Percentiles rank a stretch among this genome's conserved stretches.
Conservation (phyloP, 495 filamentous ascomycete species). For the Staphylotrichum longicolle region DNA sequence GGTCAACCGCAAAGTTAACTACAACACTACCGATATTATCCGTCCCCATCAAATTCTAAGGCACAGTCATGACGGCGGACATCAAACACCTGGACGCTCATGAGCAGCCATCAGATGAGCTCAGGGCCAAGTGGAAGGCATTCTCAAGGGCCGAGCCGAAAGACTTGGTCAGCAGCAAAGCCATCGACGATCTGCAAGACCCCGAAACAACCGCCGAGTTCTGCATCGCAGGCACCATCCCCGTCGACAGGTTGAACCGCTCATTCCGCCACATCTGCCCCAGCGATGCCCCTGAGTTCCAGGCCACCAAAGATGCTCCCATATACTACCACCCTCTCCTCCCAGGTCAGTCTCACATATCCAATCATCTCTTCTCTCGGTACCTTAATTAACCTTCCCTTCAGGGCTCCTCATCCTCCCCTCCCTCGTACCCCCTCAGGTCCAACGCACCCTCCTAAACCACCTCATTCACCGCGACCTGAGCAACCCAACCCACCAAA, state of each 20-base stretch:
- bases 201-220: constrained; percentile 35
- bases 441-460: constrained; percentile 66
- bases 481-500: constrained; percentile 68
- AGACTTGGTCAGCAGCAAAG: constrained; percentile 37
- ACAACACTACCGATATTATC: too few relatives aligned
- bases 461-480: constrained; percentile 78
- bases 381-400: not conserved
- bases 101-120: constrained; percentile 62
- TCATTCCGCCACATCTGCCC: constrained; percentile 39
- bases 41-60: too few relatives aligned
- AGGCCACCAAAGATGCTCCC: constrained; percentile 31
- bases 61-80: constrained; percentile 37
- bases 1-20: not conserved
- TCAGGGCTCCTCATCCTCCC: constrained; percentile 75
- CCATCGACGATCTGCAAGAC: constrained; percentile 45
- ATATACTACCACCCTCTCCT: constrained; percentile 40
- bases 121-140: constrained; percentile 63
- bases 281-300: constrained; percentile 17
- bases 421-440: constrained; percentile 60
- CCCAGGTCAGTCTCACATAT: constrained; percentile 33
- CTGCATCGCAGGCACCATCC: constrained; percentile 37
- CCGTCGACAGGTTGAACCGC: constrained; percentile 34
- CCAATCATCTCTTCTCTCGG: not conserved
- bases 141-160: constrained; percentile 43
- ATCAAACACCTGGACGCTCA: constrained; percentile 62